Base-by-base conservation (phyloP, 2,329 filamentous ascomycete species). In the Mycosphaerella arachidis region DNA sequence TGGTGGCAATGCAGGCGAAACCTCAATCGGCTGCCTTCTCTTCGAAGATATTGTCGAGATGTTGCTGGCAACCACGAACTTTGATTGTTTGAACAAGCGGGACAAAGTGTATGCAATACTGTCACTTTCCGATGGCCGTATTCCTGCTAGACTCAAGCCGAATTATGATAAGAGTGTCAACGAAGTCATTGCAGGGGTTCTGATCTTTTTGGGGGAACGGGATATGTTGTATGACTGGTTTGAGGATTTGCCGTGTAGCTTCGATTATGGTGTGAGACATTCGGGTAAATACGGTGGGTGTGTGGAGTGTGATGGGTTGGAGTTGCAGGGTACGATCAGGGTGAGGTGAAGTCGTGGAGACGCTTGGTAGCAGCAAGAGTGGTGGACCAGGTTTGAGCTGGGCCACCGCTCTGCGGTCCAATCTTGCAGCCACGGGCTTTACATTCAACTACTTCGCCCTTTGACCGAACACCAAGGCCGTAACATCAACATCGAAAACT, bases 31-130 rank as follows among this genome's bases (percentile, higher is more conserved):
- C 51, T 53, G n/a, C 51, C 31, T 43, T 5, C 40, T 13, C 7
- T 37, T 37, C 30, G 31, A 20, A 9, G 51, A 13, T 6, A 37
- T 37, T 9, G 31, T 53, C 13, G 51, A 48, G 40, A 43, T 43
- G n/a, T 3, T 43, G n/a, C 40, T n/a, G n/a, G 40, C 40, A 13
- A 43, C 40, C 7, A 43, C 18, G 18, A 18, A n/a, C 40, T 43
- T 43, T 18, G 40, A 43, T n/a, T 18, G 40, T 18, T 3, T 9
- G 13, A 16, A 46, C 37, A 46, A 20, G 35, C 37, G 37, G 13
- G 53, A 48, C n/a, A 31, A 48, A 24, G n/a, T 55, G 35, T 55
- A 55, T 24, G 53, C 53, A 20, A 24, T 55, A n/a, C 35, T 55
- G 5, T 55, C 53, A 4, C 24, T 48, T 1, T 48, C 48, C 53